phyloP scores from a whole-genome alignment of 306 rosid genomes.

The Trifolium dubium region DNA sequence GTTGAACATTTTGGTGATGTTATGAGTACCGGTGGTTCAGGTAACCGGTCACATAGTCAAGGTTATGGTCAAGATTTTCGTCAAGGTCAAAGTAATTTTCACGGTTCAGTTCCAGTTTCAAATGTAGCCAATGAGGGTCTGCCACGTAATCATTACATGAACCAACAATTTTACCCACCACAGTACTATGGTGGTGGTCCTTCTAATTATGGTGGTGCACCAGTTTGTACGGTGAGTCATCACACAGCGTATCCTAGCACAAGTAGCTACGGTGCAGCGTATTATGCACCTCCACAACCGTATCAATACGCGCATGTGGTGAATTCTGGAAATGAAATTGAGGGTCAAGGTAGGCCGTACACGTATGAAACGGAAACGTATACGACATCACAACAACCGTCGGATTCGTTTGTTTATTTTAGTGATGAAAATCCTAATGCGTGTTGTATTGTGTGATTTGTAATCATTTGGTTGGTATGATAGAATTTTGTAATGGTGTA shows the following conservation, averaged over 20 bases:
- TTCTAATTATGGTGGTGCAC: slow-evolving; percentile 37
- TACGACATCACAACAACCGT: slow-evolving; percentile 45
- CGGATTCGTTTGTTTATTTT: slow-evolving; percentile 66
- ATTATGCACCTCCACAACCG: slow-evolving; percentile 52
- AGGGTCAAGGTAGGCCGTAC: slow-evolving; percentile 34
- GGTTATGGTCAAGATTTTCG: neutral
- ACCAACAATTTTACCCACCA: slow-evolving; percentile 46
- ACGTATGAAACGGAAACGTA: slow-evolving; percentile 42
- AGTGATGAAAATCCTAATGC: slow-evolving; percentile 92
- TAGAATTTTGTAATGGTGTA: slow-evolving; percentile 48
- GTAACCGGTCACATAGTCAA: slow-evolving; percentile 36
- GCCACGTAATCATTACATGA: slow-evolving; percentile 46
- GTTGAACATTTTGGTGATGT: slow-evolving; percentile 41
- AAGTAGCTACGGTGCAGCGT: slow-evolving; percentile 51
- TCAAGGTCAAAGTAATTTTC: slow-evolving; percentile 25
- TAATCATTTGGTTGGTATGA: slow-evolving; percentile 34
- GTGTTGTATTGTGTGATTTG: slow-evolving; percentile 58
- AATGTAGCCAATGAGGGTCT: slow-evolving; percentile 48
- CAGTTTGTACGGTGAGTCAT: slow-evolving; percentile 53
- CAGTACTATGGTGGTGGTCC: slow-evolving; percentile 31
- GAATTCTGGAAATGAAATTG: slow-evolving; percentile 45
- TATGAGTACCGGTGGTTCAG: slow-evolving; percentile 43
- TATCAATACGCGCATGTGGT: slow-evolving; percentile 46
- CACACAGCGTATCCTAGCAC: slow-evolving; percentile 53
- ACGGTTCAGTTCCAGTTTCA: slow-evolving; percentile 22